Conservation (phyloP, 768 basidiomycete genomes). For the Tricholoma hemisulphureum region DNA sequence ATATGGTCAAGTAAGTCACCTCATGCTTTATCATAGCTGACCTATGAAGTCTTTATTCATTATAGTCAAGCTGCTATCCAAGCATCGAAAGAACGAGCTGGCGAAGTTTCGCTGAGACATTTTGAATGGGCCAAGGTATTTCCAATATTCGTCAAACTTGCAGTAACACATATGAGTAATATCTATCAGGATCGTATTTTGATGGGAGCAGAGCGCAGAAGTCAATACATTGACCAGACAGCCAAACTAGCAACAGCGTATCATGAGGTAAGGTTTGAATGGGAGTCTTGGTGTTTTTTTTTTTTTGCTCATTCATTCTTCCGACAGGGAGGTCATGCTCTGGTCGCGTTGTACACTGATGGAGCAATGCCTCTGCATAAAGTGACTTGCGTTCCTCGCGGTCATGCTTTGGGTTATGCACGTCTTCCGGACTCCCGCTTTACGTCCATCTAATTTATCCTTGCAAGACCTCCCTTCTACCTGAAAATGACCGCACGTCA, state of each 20-base stretch:
- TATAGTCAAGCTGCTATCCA: slow-evolving; percentile 87
- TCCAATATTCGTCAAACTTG: background rate
- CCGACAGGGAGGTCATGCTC: slow-evolving; percentile 80
- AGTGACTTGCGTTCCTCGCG: slow-evolving; percentile 96
- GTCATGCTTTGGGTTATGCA: slow-evolving; percentile 87
- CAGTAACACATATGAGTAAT: background rate
- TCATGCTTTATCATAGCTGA: background rate
- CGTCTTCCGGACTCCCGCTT: slow-evolving; percentile 26
- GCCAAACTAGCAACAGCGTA: slow-evolving; percentile 90
- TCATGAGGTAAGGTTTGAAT: slow-evolving; percentile 65
- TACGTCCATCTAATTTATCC: slow-evolving; percentile 7
- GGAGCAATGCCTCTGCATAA: slow-evolving; percentile 97
- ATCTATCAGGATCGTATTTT: slow-evolving; percentile 76
- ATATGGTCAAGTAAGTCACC: slow-evolving; percentile 83
- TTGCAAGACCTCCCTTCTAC: slow-evolving; percentile 69
- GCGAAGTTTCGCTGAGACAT: slow-evolving; percentile 71
- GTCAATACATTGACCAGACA: slow-evolving; percentile 83
- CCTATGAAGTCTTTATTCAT: slow-evolving; percentile 8
- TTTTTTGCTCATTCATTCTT: background rate
- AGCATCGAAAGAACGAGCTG: slow-evolving; percentile 81
- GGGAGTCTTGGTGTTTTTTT: background rate
- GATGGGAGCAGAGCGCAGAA: slow-evolving; percentile 95
- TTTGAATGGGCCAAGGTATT: slow-evolving; percentile 97
- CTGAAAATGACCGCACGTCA: slow-evolving; percentile 74
- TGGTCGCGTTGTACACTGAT: slow-evolving; percentile 91